Percentiles rank a stretch among this genome's conserved stretches.
Evolutionary conservation across 768 basidiomycete species (phyloP).

Genomic region (Tulasnella sp.): DNA sequence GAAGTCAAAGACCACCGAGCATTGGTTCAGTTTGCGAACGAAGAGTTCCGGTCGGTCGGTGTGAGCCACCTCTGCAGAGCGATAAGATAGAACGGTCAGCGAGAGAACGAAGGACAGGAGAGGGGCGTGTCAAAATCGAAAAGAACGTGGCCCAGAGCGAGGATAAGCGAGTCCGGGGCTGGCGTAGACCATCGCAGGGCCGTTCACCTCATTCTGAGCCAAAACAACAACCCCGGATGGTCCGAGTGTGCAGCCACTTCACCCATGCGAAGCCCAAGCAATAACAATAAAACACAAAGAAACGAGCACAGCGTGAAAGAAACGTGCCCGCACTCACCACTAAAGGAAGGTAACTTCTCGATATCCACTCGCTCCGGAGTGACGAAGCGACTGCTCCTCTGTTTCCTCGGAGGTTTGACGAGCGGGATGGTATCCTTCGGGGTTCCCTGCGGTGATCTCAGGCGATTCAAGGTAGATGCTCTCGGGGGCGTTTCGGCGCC

Average conservation of each 20-base stretch:
- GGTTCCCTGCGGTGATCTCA: conserved; percentile 43
- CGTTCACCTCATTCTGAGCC: background rate
- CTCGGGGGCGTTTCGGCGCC: conserved; percentile 48
- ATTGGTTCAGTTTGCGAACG: conserved; percentile 90
- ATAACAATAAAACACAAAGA: background rate
- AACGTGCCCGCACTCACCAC: conserved; percentile 40
- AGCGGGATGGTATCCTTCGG: conserved; percentile 97
- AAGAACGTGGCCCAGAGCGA: background rate
- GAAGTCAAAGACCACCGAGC: conserved; percentile 95
- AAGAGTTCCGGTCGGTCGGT: conserved; percentile 85
- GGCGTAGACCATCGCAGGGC: background rate
- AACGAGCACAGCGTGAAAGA: conserved; percentile 11
- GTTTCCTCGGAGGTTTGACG: conserved; percentile 92
- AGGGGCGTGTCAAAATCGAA: background rate
- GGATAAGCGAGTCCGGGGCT: background rate
- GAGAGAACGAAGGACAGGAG: background rate
- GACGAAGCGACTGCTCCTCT: conserved; percentile 92
- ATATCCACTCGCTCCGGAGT: conserved; percentile 95
- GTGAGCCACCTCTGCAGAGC: conserved; percentile 64
- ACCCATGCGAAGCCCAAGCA: background rate
- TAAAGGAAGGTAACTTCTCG: conserved; percentile 83
- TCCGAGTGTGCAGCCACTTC: background rate
- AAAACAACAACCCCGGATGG: background rate
- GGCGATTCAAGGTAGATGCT: conserved; percentile 55
- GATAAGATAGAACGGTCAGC: conserved; percentile 2